Evolutionary conservation across 495 filamentous ascomycete genomes (phyloP), one percentile per base, ranked within the genome.

Genomic region (Talaromyces thailandensis): DNA sequence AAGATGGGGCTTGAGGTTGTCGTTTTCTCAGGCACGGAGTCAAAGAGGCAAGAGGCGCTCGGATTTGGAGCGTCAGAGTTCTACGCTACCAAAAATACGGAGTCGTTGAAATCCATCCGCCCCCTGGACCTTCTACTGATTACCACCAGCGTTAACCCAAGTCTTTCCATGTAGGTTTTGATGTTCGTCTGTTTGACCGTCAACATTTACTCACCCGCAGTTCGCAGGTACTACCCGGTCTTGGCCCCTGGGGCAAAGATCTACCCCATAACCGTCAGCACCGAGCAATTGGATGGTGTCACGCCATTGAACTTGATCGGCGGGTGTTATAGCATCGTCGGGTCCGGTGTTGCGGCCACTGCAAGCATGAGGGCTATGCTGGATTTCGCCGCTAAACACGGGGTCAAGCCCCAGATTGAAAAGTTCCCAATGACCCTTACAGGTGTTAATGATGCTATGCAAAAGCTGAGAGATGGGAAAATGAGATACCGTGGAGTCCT

Each of bases 1-100:
- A 83, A 83, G 65, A 81, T 84, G 78, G 82, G 82, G 12, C 84
- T 76, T 69, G 77, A 80, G n/a, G 82, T 84, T 1, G 77, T 85
- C 21, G 83, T 80, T 2, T 70, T 85, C 29, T 82, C 79, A 8
- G 72, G 76, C 31, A 75, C 73, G 4, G 76, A 83, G 50, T 64
- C 68, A 35, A 87, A 87, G 75, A 73, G 75, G 24, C 71, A 76
- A 32, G 81, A 86, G 65, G 84, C 84, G 0, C 66, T 78, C 57
- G 63, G 63, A 58, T 76, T 85, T 35, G 83, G 84, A n/a, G 83
- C 86, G 6, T 63, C 68, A 8, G 56, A 58, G 56, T 58, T 58
- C 32, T 72, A 70, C 40, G 81, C 71, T 73, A 11, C 78, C 75
- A 9, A 74, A 75, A 67, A 16, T 75, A 28, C 5, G 29, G 23